A percentile compares a stretch with the other conserved stretches of the same genome.
Conservation (phyloP, 129 eudicot species). For the Chrysanthemum makinoi region DNA sequence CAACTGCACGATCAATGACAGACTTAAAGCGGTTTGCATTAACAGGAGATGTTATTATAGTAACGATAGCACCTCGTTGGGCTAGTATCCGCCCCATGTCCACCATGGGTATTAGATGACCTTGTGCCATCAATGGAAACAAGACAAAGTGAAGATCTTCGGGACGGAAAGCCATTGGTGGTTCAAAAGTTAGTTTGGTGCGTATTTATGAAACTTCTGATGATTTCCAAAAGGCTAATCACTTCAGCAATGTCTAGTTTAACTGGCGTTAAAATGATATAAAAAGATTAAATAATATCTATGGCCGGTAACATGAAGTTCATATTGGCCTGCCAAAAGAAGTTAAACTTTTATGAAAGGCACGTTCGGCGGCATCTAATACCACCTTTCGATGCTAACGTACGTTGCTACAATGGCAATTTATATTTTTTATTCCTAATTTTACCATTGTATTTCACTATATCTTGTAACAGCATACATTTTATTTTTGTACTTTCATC, state of each 20-base stretch:
- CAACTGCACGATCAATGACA: constrained; percentile 26
- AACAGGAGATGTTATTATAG: constrained; percentile 41
- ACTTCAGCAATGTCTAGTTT: neutral
- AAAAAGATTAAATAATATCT: neutral
- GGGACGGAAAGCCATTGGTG: constrained; percentile 20
- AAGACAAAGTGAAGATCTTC: constrained; percentile 44
- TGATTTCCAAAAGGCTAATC: neutral
- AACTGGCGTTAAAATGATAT: neutral
- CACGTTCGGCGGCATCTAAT: neutral
- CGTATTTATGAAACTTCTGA: neutral
- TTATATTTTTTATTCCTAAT: no score
- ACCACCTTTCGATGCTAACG: no score
- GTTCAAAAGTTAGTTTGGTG: constrained; percentile 6
- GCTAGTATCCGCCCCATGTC: constrained; percentile 50
- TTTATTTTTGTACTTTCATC: no score
- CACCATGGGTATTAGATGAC: constrained; percentile 50
- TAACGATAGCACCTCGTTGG: constrained; percentile 33
- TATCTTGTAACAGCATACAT: neutral
- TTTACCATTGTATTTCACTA: neutral
- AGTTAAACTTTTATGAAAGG: neutral
- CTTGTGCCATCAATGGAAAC: constrained; percentile 53
- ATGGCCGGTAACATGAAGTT: neutral
- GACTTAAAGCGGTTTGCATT: constrained; percentile 39
- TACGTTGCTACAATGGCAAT: no score
- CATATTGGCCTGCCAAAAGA: constrained; percentile 18